A percentile compares a stretch with the other conserved stretches of the same genome.
phyloP scores from a whole-genome alignment of 116 monocot species.

The Dioscorea cayenensis region DNA sequence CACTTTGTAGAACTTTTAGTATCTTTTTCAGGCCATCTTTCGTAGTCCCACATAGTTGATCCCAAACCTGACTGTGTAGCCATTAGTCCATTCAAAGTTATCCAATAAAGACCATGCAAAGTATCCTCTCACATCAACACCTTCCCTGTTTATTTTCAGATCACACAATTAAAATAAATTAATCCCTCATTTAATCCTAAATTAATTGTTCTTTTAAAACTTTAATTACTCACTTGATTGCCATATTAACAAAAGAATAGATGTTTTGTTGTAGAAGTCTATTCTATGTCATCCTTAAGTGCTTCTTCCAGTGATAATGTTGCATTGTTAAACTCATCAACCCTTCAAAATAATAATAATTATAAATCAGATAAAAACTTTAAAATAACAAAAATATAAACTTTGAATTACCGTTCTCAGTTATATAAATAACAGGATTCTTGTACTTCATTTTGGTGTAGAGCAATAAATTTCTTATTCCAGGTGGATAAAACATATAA shows the following conservation, averaged over 20 bases:
- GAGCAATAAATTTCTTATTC: slow-evolving; percentile 30
- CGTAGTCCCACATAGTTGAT: slow-evolving; percentile 30
- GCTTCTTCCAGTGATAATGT: slow-evolving; percentile 29
- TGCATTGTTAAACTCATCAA: slow-evolving; percentile 27
- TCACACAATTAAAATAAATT: background rate
- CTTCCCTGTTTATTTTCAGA: slow-evolving; percentile 10
- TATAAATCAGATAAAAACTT: background rate
- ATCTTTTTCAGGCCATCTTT: slow-evolving; percentile 27
- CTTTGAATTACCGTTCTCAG: slow-evolving; percentile 41
- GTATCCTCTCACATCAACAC: slow-evolving; percentile 37
- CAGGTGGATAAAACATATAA: slow-evolving; percentile 41
- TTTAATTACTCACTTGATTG: slow-evolving; percentile 34
- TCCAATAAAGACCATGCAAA: slow-evolving; percentile 49
- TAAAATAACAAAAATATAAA: background rate
- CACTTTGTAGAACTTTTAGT: slow-evolving; percentile 38
- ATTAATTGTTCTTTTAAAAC: background rate
- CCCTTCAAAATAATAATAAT: slow-evolving; percentile 7
- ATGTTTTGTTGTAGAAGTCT: slow-evolving; percentile 27
- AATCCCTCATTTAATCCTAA: background rate
- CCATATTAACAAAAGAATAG: slow-evolving; percentile 20
- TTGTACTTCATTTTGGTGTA: slow-evolving; percentile 43
- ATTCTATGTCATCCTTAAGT: slow-evolving; percentile 52
- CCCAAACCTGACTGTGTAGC: slow-evolving; percentile 41
- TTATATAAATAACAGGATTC: slow-evolving; percentile 52
- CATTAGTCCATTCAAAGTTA: slow-evolving; percentile 37